Evolutionary conservation across 2,329 filamentous ascomycete species (phyloP), one percentile per base, ranked within the genome.

Genomic region (Colletotrichum liaoningense): DNA sequence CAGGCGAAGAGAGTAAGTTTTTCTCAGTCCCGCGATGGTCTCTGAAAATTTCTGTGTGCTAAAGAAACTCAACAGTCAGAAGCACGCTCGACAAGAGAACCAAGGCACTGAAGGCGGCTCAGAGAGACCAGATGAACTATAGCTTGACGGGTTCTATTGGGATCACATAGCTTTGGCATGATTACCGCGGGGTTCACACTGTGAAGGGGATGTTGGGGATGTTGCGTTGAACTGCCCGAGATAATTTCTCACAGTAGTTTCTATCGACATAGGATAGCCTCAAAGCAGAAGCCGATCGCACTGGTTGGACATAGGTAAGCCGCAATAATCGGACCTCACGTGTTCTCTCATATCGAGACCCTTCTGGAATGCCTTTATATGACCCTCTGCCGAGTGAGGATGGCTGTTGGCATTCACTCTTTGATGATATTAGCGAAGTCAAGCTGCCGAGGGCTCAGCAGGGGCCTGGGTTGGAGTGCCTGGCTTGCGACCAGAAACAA

Each of bases 401-500:
- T 46, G 42, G 6, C 8, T 49, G 4, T 2, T n/a, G 19, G 8
- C 42, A 8, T 4, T 19, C 42, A 19, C 4, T 5, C 1, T 9
- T 11, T 22, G 42, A 22, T 7, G 42, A 49, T 8, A 4, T 26
- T 22, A 9, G 52, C 3, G 6, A 16, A 22, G 4, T 60, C 2
- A 16, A 16, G 24, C 4, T 42, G 24, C 3, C 16, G 11, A 46
- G 28, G 14, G 46, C 26, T n/a, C 58, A 9, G 22, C 8, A 26
- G 58, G 38, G 14, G 24, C 22, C 24, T 30, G 35, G 5, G 26
- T 3, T 9, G 46, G 9, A 19, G 5, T 5, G 4, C 28, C n/a
- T 14, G 69, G 69, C n/a, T 68, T 72, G 1, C 69, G 58, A 22
- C 58, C 69, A 24, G 58, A 58, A 2, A 72, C 69, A 14, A 72